Evolutionary conservation across 106 monocot species (phyloP), one percentile per base, ranked within the genome.

Genomic region (Agapanthus africanus): DNA sequence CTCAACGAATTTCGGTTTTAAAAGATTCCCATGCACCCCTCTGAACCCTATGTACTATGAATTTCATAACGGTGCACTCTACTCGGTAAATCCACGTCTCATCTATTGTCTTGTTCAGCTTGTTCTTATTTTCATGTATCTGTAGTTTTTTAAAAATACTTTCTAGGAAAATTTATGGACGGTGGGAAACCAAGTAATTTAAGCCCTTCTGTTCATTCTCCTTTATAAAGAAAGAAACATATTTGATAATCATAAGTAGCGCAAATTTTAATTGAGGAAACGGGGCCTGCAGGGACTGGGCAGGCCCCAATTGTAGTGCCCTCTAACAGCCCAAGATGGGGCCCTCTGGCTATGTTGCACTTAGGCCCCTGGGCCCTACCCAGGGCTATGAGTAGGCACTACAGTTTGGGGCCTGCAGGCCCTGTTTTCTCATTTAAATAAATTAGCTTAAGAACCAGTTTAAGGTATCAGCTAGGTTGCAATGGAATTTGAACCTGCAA

Each of bases 221-320:
- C 49, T 49, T 54, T 25, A 54, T 26, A 54, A 54, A 54, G 26
- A n/a, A n/a, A n/a, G n/a, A n/a, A n/a, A n/a, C n/a, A n/a, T n/a
- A n/a, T n/a, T n/a, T n/a, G n/a, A n/a, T n/a, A n/a, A n/a, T n/a
- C n/a, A n/a, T n/a, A n/a, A n/a, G n/a, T n/a, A n/a, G n/a, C n/a
- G n/a, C n/a, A n/a, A n/a, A n/a, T n/a, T n/a, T n/a, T n/a, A n/a
- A n/a, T n/a, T n/a, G n/a, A n/a, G n/a, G n/a, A n/a, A n/a, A n/a
- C n/a, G n/a, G n/a, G n/a, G n/a, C n/a, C n/a, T n/a, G n/a, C n/a
- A n/a, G n/a, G n/a, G n/a, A n/a, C n/a, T n/a, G n/a, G n/a, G n/a
- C n/a, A n/a, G n/a, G n/a, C n/a, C n/a, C n/a, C n/a, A n/a, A n/a
- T n/a, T n/a, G n/a, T n/a, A n/a, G n/a, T n/a, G n/a, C n/a, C n/a